Conservation (phyloP, 164 flowering plant species). For the Vitis labrusca region DNA sequence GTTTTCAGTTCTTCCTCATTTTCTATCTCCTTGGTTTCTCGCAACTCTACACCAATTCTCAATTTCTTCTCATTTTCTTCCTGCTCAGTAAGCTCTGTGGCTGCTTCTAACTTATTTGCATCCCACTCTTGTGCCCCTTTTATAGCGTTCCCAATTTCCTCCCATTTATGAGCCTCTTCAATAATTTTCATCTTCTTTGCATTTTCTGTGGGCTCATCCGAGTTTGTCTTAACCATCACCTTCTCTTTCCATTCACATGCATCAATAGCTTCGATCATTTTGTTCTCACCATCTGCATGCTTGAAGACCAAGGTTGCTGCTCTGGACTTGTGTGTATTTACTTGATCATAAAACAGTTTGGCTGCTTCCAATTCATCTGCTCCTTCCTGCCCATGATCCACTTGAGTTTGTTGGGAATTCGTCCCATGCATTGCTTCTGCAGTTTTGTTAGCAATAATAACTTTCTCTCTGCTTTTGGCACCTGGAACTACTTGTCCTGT, state of each 20-base stretch:
- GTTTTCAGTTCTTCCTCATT: not conserved
- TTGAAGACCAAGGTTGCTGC: constrained; percentile 3
- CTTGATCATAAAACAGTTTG: constrained; percentile 9
- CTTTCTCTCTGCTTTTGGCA: constrained; percentile 5
- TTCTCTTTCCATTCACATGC: constrained; percentile 12
- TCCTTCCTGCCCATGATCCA: constrained; percentile 13
- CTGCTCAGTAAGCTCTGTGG: constrained; percentile 3
- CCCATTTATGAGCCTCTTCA: constrained; percentile 12
- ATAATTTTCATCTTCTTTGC: not conserved
- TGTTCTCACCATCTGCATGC: constrained; percentile 5
- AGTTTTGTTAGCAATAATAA: constrained; percentile 4
- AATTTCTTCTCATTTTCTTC: constrained; percentile 6
- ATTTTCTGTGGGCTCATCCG: constrained; percentile 11
- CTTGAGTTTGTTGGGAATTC: not conserved
- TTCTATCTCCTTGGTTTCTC: constrained; percentile 1
- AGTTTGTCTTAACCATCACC: constrained; percentile 4
- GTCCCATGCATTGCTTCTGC: constrained; percentile 2
- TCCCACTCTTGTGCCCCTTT: constrained; percentile 4
- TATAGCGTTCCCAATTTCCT: constrained; percentile 4
- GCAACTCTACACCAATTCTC: no score
- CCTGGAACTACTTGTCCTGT: not conserved
- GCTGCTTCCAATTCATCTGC: constrained; percentile 6
- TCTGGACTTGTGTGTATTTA: not conserved
- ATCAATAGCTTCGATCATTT: constrained; percentile 7
- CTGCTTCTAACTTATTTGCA: not conserved